Evolutionary conservation across 768 basidiomycete genomes (phyloP).

Genomic region (Rhodotorula diobovata): DNA sequence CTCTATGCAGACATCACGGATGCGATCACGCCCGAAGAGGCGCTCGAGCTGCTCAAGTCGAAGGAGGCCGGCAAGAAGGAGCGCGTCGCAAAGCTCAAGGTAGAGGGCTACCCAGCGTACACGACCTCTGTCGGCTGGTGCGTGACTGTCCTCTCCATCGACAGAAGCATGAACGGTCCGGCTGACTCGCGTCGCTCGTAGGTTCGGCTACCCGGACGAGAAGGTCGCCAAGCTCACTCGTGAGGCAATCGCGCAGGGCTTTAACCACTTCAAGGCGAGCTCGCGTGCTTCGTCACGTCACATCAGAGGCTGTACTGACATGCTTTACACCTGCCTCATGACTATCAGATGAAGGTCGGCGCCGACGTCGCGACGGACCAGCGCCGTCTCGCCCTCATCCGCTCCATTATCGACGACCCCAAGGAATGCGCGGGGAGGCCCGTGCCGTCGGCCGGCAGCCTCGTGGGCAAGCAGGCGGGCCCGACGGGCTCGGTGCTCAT

Average conservation of each 20-base stretch:
- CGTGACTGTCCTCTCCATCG: neutral
- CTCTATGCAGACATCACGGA: constrained; percentile 82
- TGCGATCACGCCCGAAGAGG: constrained; percentile 84
- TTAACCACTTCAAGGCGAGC: constrained; percentile 83
- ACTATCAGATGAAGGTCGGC: constrained; percentile 93
- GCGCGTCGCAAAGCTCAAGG: constrained; percentile 67
- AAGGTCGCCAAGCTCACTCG: constrained; percentile 77
- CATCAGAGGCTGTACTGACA: neutral
- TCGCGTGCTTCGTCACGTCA: neutral
- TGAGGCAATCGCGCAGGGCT: constrained; percentile 77
- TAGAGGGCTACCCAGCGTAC: constrained; percentile 40
- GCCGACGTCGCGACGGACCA: constrained; percentile 74
- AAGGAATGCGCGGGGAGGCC: constrained; percentile 59
- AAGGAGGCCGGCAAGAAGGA: constrained; percentile 72
- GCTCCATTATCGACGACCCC: constrained; percentile 92
- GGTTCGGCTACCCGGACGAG: constrained; percentile 76
- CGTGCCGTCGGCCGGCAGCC: constrained; percentile 59
- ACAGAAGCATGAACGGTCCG: no score
- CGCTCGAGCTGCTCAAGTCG: constrained; percentile 70
- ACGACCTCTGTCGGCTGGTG: constrained; percentile 41
- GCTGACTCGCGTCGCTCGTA: constrained; percentile 39
- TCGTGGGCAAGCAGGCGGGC: constrained; percentile 86
- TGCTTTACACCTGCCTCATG: no score
- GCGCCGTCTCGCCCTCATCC: constrained; percentile 79
- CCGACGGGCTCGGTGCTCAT: constrained; percentile 90